phyloP scores from a whole-genome alignment of 352 stramenopile genomes.

The Pythium volutum region DNA sequence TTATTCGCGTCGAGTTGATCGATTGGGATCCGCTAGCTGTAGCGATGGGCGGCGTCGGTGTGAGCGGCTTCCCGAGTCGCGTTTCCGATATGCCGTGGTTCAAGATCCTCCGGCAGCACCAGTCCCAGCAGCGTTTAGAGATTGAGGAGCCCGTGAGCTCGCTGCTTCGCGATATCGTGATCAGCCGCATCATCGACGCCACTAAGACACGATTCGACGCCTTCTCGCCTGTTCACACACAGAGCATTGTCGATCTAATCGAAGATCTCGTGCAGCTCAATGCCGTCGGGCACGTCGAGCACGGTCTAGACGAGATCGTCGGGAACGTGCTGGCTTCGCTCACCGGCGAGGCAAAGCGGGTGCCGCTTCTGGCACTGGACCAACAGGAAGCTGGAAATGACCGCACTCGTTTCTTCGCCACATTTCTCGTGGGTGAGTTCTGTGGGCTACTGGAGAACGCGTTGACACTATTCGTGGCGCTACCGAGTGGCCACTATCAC shows the following conservation, averaged over 20 bases:
- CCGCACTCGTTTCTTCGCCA: constrained; percentile 26
- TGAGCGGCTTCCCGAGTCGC: neutral
- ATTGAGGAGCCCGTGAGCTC: constrained; percentile 34
- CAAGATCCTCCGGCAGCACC: constrained; percentile 37
- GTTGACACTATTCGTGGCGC: constrained; percentile 57
- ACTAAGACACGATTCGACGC: constrained; percentile 51
- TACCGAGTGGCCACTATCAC: constrained; percentile 35
- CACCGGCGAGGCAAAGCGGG: constrained; percentile 35
- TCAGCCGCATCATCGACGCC: constrained; percentile 36
- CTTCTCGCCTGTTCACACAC: constrained; percentile 52
- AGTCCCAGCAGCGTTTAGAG: neutral
- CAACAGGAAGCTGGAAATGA: constrained; percentile 10
- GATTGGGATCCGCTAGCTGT: constrained; percentile 60
- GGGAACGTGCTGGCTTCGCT: constrained; percentile 30
- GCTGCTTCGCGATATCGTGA: constrained; percentile 53
- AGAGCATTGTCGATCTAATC: constrained; percentile 47
- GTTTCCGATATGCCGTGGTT: constrained; percentile 57
- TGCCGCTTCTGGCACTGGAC: constrained; percentile 40
- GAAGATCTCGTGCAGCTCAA: constrained; percentile 42
- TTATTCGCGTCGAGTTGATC: constrained; percentile 60
- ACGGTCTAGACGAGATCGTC: constrained; percentile 29
- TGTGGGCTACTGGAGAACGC: constrained; percentile 61
- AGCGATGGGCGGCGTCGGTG: neutral
- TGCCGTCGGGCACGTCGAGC: constrained; percentile 29
- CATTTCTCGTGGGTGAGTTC: constrained; percentile 48